Evolutionary conservation across 2,329 filamentous ascomycete genomes (phyloP).

Genomic region (Xylaria multiplex): DNA sequence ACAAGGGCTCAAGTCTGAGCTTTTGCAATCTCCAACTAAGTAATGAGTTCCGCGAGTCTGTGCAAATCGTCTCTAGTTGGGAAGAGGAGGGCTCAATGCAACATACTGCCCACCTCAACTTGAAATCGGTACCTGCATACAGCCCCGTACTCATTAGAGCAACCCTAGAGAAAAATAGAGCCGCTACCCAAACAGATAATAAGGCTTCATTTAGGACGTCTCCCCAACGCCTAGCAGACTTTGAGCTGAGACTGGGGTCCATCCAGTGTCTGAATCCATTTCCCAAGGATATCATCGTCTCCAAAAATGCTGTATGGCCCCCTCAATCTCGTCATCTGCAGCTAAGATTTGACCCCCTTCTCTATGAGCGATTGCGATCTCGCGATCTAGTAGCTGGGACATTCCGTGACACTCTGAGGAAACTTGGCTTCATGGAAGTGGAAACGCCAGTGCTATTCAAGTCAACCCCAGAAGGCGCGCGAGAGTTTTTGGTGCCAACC

Average conservation of each 20-base stretch:
- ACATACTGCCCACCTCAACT: constrained; percentile 51
- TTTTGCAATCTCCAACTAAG: constrained; percentile 69
- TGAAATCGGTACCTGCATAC: constrained; percentile 60
- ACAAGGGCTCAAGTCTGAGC: constrained; percentile 73
- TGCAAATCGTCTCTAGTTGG: constrained; percentile 59
- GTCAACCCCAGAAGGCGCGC: constrained; percentile 93
- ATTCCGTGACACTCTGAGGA: constrained; percentile 55
- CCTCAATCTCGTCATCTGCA: constrained; percentile 83
- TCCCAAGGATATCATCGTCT: constrained; percentile 79
- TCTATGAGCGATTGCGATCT: constrained; percentile 76
- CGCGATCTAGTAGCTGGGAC: constrained; percentile 64
- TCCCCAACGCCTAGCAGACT: not conserved
- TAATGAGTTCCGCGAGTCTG: not conserved
- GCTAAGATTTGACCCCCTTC: constrained; percentile 75
- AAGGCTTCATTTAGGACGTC: not conserved
- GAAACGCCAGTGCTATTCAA: constrained; percentile 97
- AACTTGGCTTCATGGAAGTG: constrained; percentile 71
- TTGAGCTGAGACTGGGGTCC: constrained; percentile 67
- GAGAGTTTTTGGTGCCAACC: constrained; percentile 94
- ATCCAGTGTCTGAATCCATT: constrained; percentile 78
- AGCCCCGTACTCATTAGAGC: constrained; percentile 64
- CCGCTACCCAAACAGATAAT: not conserved
- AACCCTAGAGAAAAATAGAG: constrained; percentile 36
- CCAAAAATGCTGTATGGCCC: constrained; percentile 76
- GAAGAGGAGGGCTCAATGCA: constrained; percentile 50